Evolutionary conservation across 495 filamentous ascomycete genomes (phyloP).

Genomic region (Penicillium fimorum): DNA sequence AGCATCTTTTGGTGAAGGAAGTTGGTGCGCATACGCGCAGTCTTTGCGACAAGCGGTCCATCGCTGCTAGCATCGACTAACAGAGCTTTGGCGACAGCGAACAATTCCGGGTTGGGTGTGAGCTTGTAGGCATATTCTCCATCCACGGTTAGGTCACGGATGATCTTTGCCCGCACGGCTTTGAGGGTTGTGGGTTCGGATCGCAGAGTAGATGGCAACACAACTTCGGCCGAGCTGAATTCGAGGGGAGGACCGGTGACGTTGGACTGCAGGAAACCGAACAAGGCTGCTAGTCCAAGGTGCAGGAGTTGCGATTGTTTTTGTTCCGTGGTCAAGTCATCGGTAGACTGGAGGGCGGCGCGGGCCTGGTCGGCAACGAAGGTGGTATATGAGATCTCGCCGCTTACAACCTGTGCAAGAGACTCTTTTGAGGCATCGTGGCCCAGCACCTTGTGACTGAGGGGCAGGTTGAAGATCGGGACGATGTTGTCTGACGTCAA

Average conservation of each 20-base stretch:
- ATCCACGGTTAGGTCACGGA: conserved; percentile 70
- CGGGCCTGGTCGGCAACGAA: conserved; percentile 36
- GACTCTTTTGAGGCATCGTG: conserved; percentile 26
- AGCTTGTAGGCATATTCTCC: conserved; percentile 84
- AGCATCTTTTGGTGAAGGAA: conserved; percentile 89
- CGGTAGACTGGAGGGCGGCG: conserved; percentile 23
- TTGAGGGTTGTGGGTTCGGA: conserved; percentile 27
- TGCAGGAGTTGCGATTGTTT: conserved; percentile 48
- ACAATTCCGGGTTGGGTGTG: conserved; percentile 77
- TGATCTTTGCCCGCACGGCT: conserved; percentile 50
- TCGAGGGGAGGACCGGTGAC: conserved; percentile 82
- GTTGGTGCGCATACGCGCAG: conserved; percentile 63
- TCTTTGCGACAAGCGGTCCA: conserved; percentile 41
- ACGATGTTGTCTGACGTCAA: conserved; percentile 37
- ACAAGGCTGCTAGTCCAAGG: conserved; percentile 68
- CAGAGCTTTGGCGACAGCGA: conserved; percentile 66
- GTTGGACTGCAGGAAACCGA: conserved; percentile 86
- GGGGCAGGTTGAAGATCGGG: conserved; percentile 38
- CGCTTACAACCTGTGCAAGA: conserved; percentile 27
- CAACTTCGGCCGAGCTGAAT: conserved; percentile 49
- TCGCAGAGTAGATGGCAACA: conserved; percentile 52
- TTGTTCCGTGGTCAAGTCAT: conserved; percentile 32
- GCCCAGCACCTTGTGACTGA: conserved; percentile 40
- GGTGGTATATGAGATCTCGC: conserved; percentile 38
- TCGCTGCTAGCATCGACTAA: conserved; percentile 31